These are phyloP conservation scores for Zea luxurians DNA, from an alignment of 176 grass and related monocot species.

Conservation along the genomic window DNA sequence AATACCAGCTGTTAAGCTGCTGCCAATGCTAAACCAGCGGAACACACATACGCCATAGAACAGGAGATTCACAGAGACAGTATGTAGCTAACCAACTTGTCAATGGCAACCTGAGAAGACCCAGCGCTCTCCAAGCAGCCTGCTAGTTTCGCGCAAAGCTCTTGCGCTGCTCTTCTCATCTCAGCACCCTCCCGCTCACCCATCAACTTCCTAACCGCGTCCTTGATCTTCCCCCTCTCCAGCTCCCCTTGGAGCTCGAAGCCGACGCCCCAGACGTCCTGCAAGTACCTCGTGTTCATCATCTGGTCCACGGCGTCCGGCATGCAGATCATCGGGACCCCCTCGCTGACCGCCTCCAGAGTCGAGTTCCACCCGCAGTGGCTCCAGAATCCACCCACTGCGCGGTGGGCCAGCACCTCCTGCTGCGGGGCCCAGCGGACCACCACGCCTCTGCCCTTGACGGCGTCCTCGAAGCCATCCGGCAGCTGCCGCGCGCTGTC, in stretches of 20 bases:
- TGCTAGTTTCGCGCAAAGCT: not conserved
- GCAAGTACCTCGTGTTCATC: slow-evolving; percentile 36
- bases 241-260: slow-evolving; percentile 26
- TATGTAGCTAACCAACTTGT: slow-evolving; percentile 9
- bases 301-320: slow-evolving; percentile 44
- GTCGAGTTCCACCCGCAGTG: slow-evolving; percentile 56
- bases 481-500: not conserved
- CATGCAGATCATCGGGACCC: slow-evolving; percentile 40
- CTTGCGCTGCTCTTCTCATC: slow-evolving; percentile 11
- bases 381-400: slow-evolving; percentile 43
- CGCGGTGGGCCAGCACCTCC: slow-evolving; percentile 35
- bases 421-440: slow-evolving; percentile 48
- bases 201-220: slow-evolving; percentile 14
- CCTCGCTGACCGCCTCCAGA: slow-evolving; percentile 22
- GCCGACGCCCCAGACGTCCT: slow-evolving; percentile 18
- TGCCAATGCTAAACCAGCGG: not conserved
- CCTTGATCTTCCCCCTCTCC: not conserved
- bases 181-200: slow-evolving; percentile 15
- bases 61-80: not conserved
- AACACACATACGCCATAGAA: not conserved
- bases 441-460: slow-evolving; percentile 6
- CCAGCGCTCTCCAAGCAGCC: not conserved
- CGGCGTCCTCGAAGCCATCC: not conserved
- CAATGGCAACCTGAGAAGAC: slow-evolving; percentile 5
- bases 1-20: not conserved